Base-by-base conservation (phyloP, 192 early-diverging fungal genomes). In the Spinellus fusiger region DNA sequence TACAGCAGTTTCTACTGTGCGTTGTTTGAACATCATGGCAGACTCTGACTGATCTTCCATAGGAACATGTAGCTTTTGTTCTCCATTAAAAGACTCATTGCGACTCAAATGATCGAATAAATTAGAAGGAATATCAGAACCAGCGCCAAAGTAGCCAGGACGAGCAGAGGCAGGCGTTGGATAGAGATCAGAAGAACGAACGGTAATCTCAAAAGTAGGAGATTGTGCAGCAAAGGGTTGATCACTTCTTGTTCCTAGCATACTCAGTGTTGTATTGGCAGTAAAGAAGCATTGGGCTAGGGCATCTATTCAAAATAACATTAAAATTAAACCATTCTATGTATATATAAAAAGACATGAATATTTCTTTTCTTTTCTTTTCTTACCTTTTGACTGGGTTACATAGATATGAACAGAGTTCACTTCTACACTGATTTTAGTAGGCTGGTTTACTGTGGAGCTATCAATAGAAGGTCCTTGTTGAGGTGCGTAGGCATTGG, bases 1-100 rank as follows among this genome's bases (percentile, higher is more conserved):
- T 80, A 89, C 85, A 32, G 85, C 84, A 13, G 75, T 80, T 28
- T 80, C 73, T 9, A 83, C 71, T 0, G 81, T 81, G 20, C 71
- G 48, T 35, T 81, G 77, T 54, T 80, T 77, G 35, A 86, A 86
- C 47, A 65, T 74, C 28, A 79, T 48, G 5, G 84, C 60, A 1
- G 76, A 76, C 34, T 80, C 80, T 32, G 78, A 79, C 50, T 85
- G 83, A 65, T 76, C 71, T 59, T 83, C 86, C 27, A 63, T 68
- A 13, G 73, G 66, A 31, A 73, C 66, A 57, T 76, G 72, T 1
- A 78, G 56, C 16, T 79, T 75, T 46, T 84, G 77, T 34, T 81
- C 82, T 0, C 61, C 62, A 27, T 79, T 65, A 46, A 79, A 46
- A 7, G 69, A 64, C 28, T 65, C 58, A 15, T 71, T 60, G 0